Conservation (phyloP, 2,329 filamentous ascomycete species). For the Cryphonectria naterciae region DNA sequence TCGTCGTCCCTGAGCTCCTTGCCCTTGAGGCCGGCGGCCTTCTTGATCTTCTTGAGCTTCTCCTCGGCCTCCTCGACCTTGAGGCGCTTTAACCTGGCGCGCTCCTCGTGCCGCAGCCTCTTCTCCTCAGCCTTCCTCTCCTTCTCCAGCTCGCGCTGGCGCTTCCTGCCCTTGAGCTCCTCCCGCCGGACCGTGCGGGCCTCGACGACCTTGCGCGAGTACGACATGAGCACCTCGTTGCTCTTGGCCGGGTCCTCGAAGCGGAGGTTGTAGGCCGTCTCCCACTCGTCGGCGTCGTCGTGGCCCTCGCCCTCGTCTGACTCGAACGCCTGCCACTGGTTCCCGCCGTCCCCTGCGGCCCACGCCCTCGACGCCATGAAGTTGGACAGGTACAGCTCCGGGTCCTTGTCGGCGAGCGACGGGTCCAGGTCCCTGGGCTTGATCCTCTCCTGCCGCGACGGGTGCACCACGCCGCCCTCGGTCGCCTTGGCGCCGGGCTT, state of each 20-base stretch:
- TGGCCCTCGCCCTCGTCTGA: constrained; percentile 89
- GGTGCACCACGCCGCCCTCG: constrained; percentile 56
- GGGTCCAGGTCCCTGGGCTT: constrained; percentile 66
- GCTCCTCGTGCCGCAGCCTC: constrained; percentile 75
- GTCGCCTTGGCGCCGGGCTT: constrained; percentile 54
- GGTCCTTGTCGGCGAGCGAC: constrained; percentile 80
- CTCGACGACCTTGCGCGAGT: constrained; percentile 83
- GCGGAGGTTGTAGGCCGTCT: constrained; percentile 91
- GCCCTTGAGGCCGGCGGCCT: constrained; percentile 79
- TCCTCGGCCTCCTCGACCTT: constrained; percentile 89
- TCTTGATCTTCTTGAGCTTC: constrained; percentile 85
- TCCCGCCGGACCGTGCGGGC: constrained; percentile 86
- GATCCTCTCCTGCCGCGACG: constrained; percentile 54
- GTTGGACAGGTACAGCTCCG: constrained; percentile 87
- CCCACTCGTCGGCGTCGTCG: constrained; percentile 81
- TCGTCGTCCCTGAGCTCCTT: constrained; percentile 72
- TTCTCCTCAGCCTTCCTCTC: constrained; percentile 80
- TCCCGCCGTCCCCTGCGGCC: constrained; percentile 67
- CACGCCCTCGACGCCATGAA: constrained; percentile 93
- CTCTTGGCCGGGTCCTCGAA: constrained; percentile 90
- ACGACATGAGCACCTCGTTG: constrained; percentile 86
- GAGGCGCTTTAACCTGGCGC: constrained; percentile 80
- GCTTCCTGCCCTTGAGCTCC: constrained; percentile 75
- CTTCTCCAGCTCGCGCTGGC: constrained; percentile 76
- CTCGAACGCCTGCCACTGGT: constrained; percentile 80